A percentile compares a stretch with the other conserved stretches of the same genome.
Conservation (phyloP, 192 early-diverging fungal genomes). For the Coemansia sp. region DNA sequence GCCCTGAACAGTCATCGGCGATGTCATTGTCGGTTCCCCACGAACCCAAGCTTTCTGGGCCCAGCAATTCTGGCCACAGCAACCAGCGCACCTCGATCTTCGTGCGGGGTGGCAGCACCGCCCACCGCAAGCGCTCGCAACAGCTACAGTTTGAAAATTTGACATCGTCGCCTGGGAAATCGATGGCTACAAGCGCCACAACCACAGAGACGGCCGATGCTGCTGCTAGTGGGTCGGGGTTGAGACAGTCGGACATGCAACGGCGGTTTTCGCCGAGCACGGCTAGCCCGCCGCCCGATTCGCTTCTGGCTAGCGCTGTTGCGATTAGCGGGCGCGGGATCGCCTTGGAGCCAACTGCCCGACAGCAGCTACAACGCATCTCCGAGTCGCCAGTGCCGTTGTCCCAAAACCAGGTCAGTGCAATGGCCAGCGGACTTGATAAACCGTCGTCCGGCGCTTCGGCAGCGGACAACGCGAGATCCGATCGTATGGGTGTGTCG, state of each 20-base stretch:
- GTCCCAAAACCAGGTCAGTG: slow-evolving; percentile 6
- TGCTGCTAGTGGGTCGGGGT: background rate
- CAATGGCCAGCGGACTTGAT: background rate
- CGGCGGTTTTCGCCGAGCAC: background rate
- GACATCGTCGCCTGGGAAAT: background rate
- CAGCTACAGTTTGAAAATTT: slow-evolving; percentile 7
- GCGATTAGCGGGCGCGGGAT: background rate
- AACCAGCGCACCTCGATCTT: slow-evolving; percentile 29
- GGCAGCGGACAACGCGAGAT: background rate
- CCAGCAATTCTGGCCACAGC: background rate
- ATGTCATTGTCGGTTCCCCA: slow-evolving; percentile 36
- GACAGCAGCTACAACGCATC: slow-evolving; percentile 7
- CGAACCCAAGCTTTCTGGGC: slow-evolving; percentile 18
- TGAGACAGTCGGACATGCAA: background rate
- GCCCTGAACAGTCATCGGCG: slow-evolving; percentile 3
- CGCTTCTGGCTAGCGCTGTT: background rate
- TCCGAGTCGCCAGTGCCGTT: slow-evolving; percentile 33
- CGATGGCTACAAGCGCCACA: background rate
- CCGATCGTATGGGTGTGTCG: slow-evolving; percentile 15
- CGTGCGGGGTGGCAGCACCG: slow-evolving; percentile 13
- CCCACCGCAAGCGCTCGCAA: slow-evolving; percentile 23
- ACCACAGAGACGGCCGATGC: background rate
- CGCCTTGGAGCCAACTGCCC: background rate
- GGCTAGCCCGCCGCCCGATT: background rate
- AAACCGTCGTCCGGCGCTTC: slow-evolving; percentile 1